Evolutionary conservation across 2,329 filamentous ascomycete genomes (phyloP).

Genomic region (Leptosphaerulina australis): DNA sequence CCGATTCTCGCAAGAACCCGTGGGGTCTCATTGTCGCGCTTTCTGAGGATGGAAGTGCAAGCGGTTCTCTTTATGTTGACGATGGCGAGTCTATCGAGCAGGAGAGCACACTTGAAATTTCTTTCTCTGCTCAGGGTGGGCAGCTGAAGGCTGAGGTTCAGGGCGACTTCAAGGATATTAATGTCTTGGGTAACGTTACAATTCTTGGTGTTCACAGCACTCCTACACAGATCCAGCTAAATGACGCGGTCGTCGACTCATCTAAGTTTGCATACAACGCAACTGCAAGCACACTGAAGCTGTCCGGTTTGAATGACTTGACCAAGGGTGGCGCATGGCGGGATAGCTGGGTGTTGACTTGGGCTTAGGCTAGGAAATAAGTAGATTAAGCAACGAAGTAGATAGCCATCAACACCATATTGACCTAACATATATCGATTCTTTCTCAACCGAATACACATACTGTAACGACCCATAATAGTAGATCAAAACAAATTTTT

Average conservation of each 20-base stretch:
- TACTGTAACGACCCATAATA: not conserved
- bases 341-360: constrained; percentile 62
- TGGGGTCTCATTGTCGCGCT: constrained; percentile 72
- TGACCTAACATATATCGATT: not conserved
- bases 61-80: constrained; percentile 71
- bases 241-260: constrained; percentile 54
- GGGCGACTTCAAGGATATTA: constrained; percentile 63
- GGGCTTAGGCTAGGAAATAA: constrained; percentile 43
- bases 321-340: constrained; percentile 65
- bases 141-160: constrained; percentile 56
- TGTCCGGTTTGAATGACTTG: constrained; percentile 57
- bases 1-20: constrained; percentile 64
- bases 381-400: not conserved
- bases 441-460: not conserved
- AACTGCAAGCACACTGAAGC: constrained; percentile 55
- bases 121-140: constrained; percentile 54
- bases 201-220: constrained; percentile 62
- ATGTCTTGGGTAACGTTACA: constrained; percentile 66
- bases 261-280: constrained; percentile 57
- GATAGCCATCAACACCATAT: no score
- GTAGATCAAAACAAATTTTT: not conserved
- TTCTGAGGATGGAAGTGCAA: constrained; percentile 60
- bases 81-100: constrained; percentile 72
- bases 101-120: constrained; percentile 61
- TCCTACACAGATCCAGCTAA: constrained; percentile 53